Conservation (phyloP, 2,329 filamentous ascomycete genomes). For the Aspergillus amoenus region DNA sequence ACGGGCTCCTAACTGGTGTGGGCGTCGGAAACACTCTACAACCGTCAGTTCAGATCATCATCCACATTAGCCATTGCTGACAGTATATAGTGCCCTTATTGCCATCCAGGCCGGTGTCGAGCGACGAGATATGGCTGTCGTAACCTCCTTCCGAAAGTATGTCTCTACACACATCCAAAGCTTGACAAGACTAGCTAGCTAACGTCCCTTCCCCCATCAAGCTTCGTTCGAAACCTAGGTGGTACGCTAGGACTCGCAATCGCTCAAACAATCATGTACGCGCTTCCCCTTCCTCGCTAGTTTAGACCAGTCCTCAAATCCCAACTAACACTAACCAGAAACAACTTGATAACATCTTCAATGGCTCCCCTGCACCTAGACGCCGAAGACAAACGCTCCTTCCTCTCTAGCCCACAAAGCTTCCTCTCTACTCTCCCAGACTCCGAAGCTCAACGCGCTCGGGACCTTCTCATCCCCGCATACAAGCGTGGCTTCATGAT, state of each 20-base stretch:
- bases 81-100: conserved; percentile 28
- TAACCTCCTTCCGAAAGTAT: conserved; percentile 39
- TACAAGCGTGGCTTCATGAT: conserved; percentile 42
- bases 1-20: conserved; percentile 52
- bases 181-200: neutral
- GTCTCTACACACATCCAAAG: neutral
- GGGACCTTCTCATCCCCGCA: conserved; percentile 31
- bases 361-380: conserved; percentile 26
- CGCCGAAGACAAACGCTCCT: conserved; percentile 20
- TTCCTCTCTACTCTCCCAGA: conserved; percentile 29
- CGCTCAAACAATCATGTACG: conserved; percentile 43
- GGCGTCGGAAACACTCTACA: conserved; percentile 56
- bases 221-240: conserved; percentile 44
- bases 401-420: conserved; percentile 31
- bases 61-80: neutral
- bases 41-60: conserved; percentile 31
- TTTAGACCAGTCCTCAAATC: neutral
- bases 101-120: conserved; percentile 43
- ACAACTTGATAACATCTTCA: conserved; percentile 30
- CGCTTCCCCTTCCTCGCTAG: neutral
- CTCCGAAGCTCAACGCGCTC: conserved; percentile 25
- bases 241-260: conserved; percentile 43
- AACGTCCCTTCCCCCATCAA: conserved; percentile 11
- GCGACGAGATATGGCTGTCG: conserved; percentile 42
- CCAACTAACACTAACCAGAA: conserved; percentile 17